Evolutionary conservation across 768 basidiomycete genomes (phyloP), one percentile per base, ranked within the genome.

Genomic region (Phanerodontia chrysosporium): DNA sequence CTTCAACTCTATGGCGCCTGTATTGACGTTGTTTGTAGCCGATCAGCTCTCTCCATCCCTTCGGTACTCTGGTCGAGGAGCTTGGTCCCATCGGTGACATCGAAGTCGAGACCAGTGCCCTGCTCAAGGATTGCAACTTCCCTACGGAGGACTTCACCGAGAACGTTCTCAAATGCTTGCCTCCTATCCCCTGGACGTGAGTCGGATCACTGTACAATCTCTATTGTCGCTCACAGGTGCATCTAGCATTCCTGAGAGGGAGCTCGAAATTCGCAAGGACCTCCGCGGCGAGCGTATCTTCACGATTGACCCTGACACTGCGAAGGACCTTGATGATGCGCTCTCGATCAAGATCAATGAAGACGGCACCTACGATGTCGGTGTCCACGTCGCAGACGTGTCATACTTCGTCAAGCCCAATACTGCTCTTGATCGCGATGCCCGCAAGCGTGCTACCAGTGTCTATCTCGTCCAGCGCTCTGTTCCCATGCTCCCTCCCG

Each of bases 91-190:
- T 99, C 61, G 97, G 97, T n/a, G 92, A 99, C 64, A 87, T 96
- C 53, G 95, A 98, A 73, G 95, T 97, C 8, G 97, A 99, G 75
- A 98, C 96, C 4, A 95, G 92, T 61, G 97, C 97, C 8, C 78
- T 99, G 60, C 79, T 99, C 64, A 98, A 98, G 73, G 97, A 99
- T 72, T 98, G 95, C 80, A 98, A 98, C 75, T 98, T 98, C 86
- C 93, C 96, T 1, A 91, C 93, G 0, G 95, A 96, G 72, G 97
- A 98, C 62, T 99, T 99, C 74, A 84, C 88, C 9, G 97, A 99
- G 49, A 90, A 90, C 67, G 95, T 98, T 24, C 69, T 94, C 62
- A 98, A 98, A 73, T 98, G 97, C 70, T 75, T 98, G 25, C 97
- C 97, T 49, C 97, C 97, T 24, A 82, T 91, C 61, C 97, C 97